Conservation (phyloP, 2,329 filamentous ascomycete genomes). For the Sporothrix inflata region DNA sequence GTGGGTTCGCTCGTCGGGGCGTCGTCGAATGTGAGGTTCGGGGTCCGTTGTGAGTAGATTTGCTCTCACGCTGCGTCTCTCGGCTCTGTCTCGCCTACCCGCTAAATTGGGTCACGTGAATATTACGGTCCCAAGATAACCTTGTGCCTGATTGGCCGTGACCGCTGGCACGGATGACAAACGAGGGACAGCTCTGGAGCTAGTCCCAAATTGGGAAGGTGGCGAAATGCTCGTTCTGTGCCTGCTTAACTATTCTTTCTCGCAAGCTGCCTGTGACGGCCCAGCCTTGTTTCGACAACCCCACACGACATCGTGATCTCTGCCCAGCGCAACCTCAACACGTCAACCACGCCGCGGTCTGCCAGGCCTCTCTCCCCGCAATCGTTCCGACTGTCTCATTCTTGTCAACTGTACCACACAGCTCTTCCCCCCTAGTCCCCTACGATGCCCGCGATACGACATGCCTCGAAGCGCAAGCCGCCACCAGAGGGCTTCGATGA, state of each 20-base stretch:
- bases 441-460: conserved; percentile 75
- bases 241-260: background rate
- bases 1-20: background rate
- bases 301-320: conserved; percentile 9
- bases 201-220: background rate
- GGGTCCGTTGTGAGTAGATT: conserved; percentile 22
- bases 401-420: no score
- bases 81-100: background rate
- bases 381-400: no score
- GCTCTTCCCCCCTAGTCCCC: conserved; percentile 18
- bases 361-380: background rate
- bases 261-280: background rate
- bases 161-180: background rate
- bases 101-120: conserved; percentile 22
- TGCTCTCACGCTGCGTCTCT: background rate
- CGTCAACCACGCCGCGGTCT: background rate
- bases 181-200: background rate
- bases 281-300: conserved; percentile 11
- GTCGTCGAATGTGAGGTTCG: conserved; percentile 5
- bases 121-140: background rate
- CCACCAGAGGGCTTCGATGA: conserved; percentile 86
- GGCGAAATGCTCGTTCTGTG: background rate
- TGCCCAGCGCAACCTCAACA: background rate
- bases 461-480: conserved; percentile 75
- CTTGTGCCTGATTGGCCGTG: conserved; percentile 20